Base-by-base conservation (phyloP, 768 basidiomycete species). In the Rubroboletus satanas region DNA sequence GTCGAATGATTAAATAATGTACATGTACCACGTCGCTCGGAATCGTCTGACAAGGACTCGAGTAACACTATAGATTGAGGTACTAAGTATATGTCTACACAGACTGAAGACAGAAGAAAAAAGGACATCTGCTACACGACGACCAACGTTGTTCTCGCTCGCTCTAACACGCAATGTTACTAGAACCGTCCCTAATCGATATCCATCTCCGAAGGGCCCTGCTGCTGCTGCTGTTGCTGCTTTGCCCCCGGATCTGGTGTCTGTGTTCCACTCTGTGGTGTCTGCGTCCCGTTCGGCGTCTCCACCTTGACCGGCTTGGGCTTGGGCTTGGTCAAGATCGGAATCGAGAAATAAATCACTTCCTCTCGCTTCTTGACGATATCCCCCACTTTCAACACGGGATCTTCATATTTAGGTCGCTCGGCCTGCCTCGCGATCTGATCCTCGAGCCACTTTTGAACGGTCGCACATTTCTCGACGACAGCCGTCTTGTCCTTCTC, bases 361-460 rank as follows among this genome's bases (percentile, higher is more conserved):
- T 98, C 97, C 59, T 99, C 96, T 64, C 84, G 79, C 81, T 88
- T 91, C 88, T 95, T 94, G 73, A 76, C 69, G 60, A 97, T 88
- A 71, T 98, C 93, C 55, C 77, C 85, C 46, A 77, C 80, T 55
- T 80, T 93, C 71, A 98, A 72, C 56, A 92, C 82, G 26, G 93
- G 88, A 68, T 95, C 87, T 52, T 86, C 84, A 69, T 90, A 88
- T 85, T 97, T 96, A 70, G 88, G 75, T 52, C 86, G 78, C 79
- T 98, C 96, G 8, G 82, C 79, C 79, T 98, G 97, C 62, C 86
- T 77, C 56, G 83, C 86, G 55, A 84, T 83, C 79, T 90, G 83
- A 78, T 99, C 95, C 66, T 97, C 91, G 53, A 99, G 81, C 97
- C 96, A 98, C 75, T 97, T 90, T 74, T 93, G 88, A 37, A 88